Evolutionary conservation across 768 basidiomycete genomes (phyloP), one percentile per base, ranked within the genome.

Genomic region (Megacollybia marginata): DNA sequence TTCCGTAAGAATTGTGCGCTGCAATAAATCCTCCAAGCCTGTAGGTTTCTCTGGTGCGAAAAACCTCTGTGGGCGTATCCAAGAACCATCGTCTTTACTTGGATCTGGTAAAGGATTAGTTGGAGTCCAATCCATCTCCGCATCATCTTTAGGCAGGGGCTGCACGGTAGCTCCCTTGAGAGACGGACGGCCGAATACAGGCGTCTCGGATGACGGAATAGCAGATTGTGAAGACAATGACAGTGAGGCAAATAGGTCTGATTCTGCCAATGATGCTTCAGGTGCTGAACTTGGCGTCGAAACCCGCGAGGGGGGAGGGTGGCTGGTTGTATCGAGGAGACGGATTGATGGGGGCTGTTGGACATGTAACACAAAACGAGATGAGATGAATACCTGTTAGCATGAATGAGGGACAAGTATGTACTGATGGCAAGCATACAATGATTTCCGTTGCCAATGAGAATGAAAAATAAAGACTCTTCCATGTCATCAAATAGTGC

Each of bases 41-140:
- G 87, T 90, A 1, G 86, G 84, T 52, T 79, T 76, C 60, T 88
- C 86, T 0, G 86, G 87, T 13, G 85, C 76, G 55, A 88, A 90
- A 60, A 88, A 90, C 12, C 75, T 73, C 55, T 88, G 87, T 4
- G 83, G 85, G 5, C 80, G 77, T 46, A 90, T 57, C 79, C 76
- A 82, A 20, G 67, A 62, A 8, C 69, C 69, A 48, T 76, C 72
- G 16, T 74, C 65, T 35, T 59, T 54, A 40, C 54, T 28, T 5
- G 50, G 28, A 33, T 36, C n/a, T 13, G 48, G 9, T 38, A 31
- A 28, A 13, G 65, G 62, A 52, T 70, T 68, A 1, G 80, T 81
- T 1, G 88, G 85, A 11, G 73, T 75, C 87, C 84, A 87, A 59
- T 91, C 80, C 79, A 81, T 81, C 18, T 72, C 75, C 44, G 77